phyloP scores from a whole-genome alignment of 169 alveolate genomes.

The Plasmodium inui region DNA sequence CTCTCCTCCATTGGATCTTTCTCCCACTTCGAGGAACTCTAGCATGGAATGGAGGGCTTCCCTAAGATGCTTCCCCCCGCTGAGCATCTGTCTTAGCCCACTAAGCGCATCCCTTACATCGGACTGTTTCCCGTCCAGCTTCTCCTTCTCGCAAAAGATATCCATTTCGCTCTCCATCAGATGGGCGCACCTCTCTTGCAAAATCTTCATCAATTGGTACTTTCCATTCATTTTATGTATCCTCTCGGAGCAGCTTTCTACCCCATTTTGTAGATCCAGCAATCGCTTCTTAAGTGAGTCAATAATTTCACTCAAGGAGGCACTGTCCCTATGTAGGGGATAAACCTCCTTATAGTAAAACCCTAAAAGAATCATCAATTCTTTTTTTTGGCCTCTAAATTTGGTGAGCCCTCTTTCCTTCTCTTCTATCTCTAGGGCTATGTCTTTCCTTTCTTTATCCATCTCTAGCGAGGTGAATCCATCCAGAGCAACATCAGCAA shows the following conservation, averaged over 20 bases:
- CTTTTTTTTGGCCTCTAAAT: constrained; percentile 24
- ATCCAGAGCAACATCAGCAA: background rate
- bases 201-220: background rate
- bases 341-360: constrained; percentile 4
- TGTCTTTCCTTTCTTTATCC: background rate
- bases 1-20: no score
- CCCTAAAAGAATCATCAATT: background rate
- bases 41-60: background rate
- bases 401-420: background rate
- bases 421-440: constrained; percentile 14
- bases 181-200: background rate
- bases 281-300: background rate
- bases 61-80: background rate
- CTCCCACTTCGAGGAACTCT: background rate
- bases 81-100: background rate
- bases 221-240: constrained; percentile 21
- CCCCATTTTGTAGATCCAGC: background rate
- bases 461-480: background rate
- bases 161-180: constrained; percentile 3
- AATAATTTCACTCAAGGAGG: background rate
- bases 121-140: background rate
- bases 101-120: background rate
- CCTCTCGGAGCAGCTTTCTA: background rate
- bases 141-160: background rate
- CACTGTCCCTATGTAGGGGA: background rate